Evolutionary conservation across 2,329 filamentous ascomycete species (phyloP).

Genomic region (Verticillium isaacii): DNA sequence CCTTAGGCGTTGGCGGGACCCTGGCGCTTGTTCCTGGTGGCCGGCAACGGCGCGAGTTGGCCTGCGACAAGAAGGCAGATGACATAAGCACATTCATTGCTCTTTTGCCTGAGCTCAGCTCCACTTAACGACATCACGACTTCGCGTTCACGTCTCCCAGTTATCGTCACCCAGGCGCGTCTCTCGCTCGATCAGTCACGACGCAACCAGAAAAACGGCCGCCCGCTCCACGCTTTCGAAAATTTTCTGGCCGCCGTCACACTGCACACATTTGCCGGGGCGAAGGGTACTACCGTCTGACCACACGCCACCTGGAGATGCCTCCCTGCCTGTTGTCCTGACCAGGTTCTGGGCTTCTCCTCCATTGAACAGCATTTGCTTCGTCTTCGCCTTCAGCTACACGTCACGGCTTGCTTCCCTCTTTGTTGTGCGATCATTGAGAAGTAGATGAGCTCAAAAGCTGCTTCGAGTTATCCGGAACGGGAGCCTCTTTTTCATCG

Average conservation of each 20-base stretch:
- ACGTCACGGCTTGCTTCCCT: neutral
- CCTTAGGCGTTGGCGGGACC: neutral
- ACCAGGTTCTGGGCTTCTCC: neutral
- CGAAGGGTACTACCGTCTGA: neutral
- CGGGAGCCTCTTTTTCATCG: neutral
- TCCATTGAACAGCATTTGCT: neutral
- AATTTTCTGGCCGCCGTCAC: neutral
- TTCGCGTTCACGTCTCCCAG: neutral
- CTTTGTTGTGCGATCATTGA: no score
- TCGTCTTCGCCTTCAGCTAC: neutral
- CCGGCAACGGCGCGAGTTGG: neutral
- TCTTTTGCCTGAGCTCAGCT: neutral
- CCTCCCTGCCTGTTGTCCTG: neutral
- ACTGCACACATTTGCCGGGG: neutral
- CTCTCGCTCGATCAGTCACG: no score
- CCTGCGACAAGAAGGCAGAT: neutral
- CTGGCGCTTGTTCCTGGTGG: neutral
- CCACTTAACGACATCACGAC: neutral
- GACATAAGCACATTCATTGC: neutral
- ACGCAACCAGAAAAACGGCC: neutral
- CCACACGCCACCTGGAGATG: neutral
- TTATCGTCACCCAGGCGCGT: neutral
- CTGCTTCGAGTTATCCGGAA: no score
- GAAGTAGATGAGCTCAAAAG: no score
- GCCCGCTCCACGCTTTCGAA: neutral